These are phyloP conservation scores for Diaporthe batatas DNA, from an alignment of 2,329 filamentous ascomycete genomes.

Conservation along the genomic window DNA sequence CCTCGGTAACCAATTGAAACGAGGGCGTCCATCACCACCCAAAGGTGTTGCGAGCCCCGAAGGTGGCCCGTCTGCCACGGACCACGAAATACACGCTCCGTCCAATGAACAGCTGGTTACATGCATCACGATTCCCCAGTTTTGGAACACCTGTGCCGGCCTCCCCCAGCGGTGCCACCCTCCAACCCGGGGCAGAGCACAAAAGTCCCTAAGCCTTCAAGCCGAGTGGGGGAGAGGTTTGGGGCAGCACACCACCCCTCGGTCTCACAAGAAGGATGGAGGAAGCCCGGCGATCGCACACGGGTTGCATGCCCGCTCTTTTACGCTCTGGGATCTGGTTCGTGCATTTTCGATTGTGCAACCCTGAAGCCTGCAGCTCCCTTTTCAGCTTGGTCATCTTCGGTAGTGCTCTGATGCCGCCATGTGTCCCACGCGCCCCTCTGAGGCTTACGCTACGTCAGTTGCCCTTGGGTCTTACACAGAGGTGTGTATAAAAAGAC, in stretches of 20 bases:
- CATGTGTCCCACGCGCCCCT: not conserved
- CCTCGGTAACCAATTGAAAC: slow-evolving; percentile 2
- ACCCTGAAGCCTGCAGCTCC: not conserved
- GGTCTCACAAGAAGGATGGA: slow-evolving; percentile 20
- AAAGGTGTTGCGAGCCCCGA: not conserved
- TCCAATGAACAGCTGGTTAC: not conserved
- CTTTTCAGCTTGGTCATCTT: slow-evolving; percentile 27
- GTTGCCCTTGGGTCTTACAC: not conserved
- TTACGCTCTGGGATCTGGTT: slow-evolving; percentile 23
- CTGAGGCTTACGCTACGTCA: slow-evolving; percentile 33
- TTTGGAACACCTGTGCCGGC: not conserved
- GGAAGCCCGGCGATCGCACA: slow-evolving; percentile 19
- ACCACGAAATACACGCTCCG: not conserved
- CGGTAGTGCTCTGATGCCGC: slow-evolving; percentile 12
- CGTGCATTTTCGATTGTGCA: not conserved
- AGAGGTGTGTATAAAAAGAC: slow-evolving; percentile 3
- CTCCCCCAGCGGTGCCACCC: not conserved
- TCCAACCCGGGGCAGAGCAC: not conserved
- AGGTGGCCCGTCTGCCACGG: not conserved
- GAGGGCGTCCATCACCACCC: not conserved
- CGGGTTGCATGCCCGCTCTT: slow-evolving; percentile 22
- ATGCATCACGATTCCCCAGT: not conserved
- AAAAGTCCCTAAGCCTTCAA: slow-evolving; percentile 10
- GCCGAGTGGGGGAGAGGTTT: not conserved
- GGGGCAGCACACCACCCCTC: not conserved